Conservation (phyloP, 1,284 basidiomycete genomes). For the Ceratobasidium sp. region DNA sequence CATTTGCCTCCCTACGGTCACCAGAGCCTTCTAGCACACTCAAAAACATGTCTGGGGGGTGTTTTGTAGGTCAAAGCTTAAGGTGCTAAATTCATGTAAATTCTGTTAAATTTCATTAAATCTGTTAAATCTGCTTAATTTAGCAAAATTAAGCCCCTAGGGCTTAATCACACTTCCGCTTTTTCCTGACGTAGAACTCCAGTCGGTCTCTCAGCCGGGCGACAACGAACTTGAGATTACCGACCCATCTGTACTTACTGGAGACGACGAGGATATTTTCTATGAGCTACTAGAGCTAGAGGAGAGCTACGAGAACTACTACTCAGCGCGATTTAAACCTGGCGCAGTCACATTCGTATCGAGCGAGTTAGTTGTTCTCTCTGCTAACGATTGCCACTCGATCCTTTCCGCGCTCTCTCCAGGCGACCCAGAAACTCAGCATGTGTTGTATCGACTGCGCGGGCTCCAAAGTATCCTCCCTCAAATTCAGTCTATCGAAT, state of each 20-base stretch:
- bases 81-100: too few species aligned
- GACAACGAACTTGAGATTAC: neutral
- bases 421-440: neutral
- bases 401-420: neutral
- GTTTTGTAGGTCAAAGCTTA: too few species aligned
- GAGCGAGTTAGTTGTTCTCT: neutral
- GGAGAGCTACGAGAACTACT: constrained; percentile 2
- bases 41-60: too few species aligned
- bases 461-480: constrained; percentile 3
- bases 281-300: constrained; percentile 3
- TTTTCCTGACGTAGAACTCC: too few species aligned
- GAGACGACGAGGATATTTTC: constrained; percentile 2
- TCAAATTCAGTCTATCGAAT: neutral
- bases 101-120: too few species aligned
- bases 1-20: too few species aligned
- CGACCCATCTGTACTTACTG: constrained; percentile 9
- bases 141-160: too few species aligned
- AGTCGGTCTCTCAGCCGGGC: neutral
- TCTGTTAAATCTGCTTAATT: too few species aligned
- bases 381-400: neutral
- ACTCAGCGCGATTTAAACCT: neutral
- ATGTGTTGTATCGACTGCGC: neutral
- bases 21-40: too few species aligned
- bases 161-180: too few species aligned
- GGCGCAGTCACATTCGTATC: neutral